Evolutionary conservation across 345 rosid species (phyloP), one percentile per base, ranked within the genome.

Genomic region (Lepidium sativum): DNA sequence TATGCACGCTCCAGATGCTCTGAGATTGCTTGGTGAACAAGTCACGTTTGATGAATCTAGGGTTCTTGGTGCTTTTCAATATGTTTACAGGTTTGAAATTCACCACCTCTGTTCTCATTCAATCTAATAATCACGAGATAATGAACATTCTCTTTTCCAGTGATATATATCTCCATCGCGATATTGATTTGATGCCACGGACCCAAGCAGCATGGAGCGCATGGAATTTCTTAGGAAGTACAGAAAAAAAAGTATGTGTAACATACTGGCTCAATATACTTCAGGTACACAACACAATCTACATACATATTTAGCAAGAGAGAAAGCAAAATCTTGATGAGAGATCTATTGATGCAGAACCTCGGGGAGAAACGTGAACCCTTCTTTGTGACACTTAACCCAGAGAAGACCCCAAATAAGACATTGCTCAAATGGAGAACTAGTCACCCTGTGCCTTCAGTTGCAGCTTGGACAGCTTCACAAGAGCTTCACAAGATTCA

Each of bases 201-300:
- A 89, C 78, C 67, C 79, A 75, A 71, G 87, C 86, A 57, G 96
- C 97, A 0, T 89, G 99, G 97, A 82, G 99, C 68, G 83, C 97
- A 0, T 89, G 99, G 97, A 92, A 92, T 64, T 92, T 92, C 80
- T 82, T 89, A n/a, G 99, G 86, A 42, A 86, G 80, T 64, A 74
- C 78, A 1, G 80, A 82, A 25, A 77, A 69, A 34, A 84, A 82
- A 81, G 86, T 84, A 1, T 89, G 92, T 63, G 66, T 89, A 64
- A 92, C 99, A 31, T 92, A 89, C 78, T 92, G 99, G 99, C 94
- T 92, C 59, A 82, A 92, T 73, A 80, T 83, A 61, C 95, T 92
- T 65, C 97, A 92, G 98, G 98, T 89, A 58, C 42, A 77, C 23
- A n/a, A 37, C 6, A 40, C 40, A 29, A 27, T 54, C 39, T 13